Conservation (phyloP, 805 yeast genomes). For the Candida fluviatilis region DNA sequence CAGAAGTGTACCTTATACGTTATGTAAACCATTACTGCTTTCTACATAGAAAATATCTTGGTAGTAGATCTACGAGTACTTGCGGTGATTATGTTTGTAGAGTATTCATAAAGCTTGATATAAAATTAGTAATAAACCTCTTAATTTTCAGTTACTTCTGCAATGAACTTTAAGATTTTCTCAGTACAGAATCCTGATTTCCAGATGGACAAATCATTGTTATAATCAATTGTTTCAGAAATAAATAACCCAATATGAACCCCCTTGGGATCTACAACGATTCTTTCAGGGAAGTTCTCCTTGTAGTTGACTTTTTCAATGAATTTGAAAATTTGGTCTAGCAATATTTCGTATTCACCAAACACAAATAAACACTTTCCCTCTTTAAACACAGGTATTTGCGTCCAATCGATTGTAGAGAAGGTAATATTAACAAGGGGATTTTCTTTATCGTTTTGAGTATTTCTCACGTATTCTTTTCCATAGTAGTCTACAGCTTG, state of each 20-base stretch:
- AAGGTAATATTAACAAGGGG: neutral
- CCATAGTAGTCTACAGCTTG: neutral
- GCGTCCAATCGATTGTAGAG: neutral
- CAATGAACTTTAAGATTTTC: neutral
- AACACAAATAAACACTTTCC: neutral
- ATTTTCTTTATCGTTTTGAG: neutral
- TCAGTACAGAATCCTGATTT: neutral
- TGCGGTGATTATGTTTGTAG: no score
- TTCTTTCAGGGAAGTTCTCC: neutral
- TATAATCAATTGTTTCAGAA: constrained; percentile 1
- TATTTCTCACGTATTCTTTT: neutral
- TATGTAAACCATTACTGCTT: no score
- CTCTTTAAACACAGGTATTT: neutral
- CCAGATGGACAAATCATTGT: neutral
- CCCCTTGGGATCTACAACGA: constrained; percentile 1
- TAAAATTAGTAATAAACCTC: no score
- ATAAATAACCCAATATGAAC: constrained; percentile 7
- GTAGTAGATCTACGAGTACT: no score
- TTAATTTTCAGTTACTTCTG: neutral
- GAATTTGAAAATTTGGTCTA: constrained; percentile 3
- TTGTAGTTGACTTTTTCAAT: neutral
- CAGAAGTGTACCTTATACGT: no score
- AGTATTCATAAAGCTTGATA: no score
- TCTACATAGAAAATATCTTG: no score
- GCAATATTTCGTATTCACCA: neutral